Base-by-base conservation (phyloP, 2,329 filamentous ascomycete species). In the Metarhizium anisopliae region DNA sequence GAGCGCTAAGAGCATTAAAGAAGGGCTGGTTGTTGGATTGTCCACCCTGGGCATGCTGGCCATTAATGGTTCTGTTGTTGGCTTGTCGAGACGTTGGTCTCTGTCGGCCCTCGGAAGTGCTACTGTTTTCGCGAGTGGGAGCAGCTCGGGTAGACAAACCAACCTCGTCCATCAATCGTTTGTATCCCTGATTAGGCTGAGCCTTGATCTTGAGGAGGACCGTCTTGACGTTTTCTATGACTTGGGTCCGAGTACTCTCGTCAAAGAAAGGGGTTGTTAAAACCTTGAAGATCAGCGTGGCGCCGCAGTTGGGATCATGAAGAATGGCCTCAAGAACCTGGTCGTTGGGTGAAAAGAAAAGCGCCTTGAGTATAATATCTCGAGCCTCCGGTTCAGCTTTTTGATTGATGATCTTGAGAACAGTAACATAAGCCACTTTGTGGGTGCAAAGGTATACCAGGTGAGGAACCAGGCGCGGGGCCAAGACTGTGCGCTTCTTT, bases 321-420 rank as follows among this genome's bases (percentile, higher is more conserved):
- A 99, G 77, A 58, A 99, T 97, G 55, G 90, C 89, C 68, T 96
- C 92, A 45, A 99, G 74, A 1, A 89, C 84, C 62, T 92, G 85
- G 64, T 97, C 90, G 59, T 93, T 89, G 2, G 85, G 82, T 8
- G 89, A 91, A 72, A 96, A 95, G 80, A 99, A 97, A 38, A 99
- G 77, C 2, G 93, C 92, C 68, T 90, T 87, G 45, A 97, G 78
- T 43, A 99, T 90, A 51, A 83, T 88, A 66, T 99, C 93, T 13
- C 94, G 84, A 3, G 94, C 94, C 59, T 97, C 93, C 0, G 89
- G 81, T 73, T 99, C 94, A 38, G 92, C 89, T 68, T 95, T 91
- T 72, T 99, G 94, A 69, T 99, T 99, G 72, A 99, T 95, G 52
- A 97, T 91, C 76, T 99, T 99, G 56, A 99, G 78, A 1, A 99